phyloP scores from a whole-genome alignment of 805 yeast species.

The Wickerhamiella galacta region DNA sequence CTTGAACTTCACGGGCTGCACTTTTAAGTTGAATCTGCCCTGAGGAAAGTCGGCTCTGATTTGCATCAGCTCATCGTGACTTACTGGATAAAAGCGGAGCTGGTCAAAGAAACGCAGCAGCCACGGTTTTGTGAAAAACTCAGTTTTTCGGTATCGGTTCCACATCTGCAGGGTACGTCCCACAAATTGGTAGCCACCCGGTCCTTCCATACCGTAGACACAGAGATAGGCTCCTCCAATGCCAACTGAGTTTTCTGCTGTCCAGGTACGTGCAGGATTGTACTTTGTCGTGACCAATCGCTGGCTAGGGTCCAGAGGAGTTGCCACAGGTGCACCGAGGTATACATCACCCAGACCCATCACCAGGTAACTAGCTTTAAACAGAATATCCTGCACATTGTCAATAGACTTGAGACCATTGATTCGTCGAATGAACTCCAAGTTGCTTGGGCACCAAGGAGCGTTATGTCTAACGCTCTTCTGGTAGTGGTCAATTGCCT shows the following conservation, averaged over 20 bases:
- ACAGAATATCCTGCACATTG: constrained; percentile 68
- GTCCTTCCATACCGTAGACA: constrained; percentile 93
- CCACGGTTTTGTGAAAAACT: constrained; percentile 64
- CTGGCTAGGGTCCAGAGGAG: constrained; percentile 93
- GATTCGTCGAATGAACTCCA: constrained; percentile 81
- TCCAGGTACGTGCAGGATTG: constrained; percentile 89
- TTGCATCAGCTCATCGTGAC: constrained; percentile 64
- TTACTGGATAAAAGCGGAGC: constrained; percentile 83
- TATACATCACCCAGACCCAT: constrained; percentile 94
- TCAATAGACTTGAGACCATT: constrained; percentile 57
- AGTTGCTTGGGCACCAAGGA: constrained; percentile 97
- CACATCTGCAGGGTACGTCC: constrained; percentile 96
- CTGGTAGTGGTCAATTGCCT: constrained; percentile 75
- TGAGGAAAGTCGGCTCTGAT: constrained; percentile 58
- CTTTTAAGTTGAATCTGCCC: constrained; percentile 63
- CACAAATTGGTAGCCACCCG: constrained; percentile 94
- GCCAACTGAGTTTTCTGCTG: constrained; percentile 95
- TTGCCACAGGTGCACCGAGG: constrained; percentile 97
- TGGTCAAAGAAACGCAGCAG: constrained; percentile 83
- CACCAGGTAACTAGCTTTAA: constrained; percentile 79
- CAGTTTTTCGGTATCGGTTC: constrained; percentile 51
- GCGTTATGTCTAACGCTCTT: constrained; percentile 89
- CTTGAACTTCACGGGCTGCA: constrained; percentile 64
- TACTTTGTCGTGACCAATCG: constrained; percentile 83
- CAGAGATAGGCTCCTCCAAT: constrained; percentile 99